Base-by-base conservation (phyloP, 352 stramenopile species). In the Phytophthora litchii region DNA sequence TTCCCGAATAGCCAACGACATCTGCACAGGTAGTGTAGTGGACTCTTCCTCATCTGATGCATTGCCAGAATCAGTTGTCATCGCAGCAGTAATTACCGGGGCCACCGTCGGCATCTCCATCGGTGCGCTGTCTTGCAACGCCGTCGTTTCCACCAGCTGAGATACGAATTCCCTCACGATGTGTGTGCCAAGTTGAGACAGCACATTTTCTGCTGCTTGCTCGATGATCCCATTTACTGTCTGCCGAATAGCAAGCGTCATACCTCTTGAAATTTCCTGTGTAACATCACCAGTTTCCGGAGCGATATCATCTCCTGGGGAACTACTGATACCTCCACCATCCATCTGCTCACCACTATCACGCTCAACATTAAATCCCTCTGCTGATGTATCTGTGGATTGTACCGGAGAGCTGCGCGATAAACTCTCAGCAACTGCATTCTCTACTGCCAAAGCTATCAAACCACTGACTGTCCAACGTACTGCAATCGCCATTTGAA, bases 401-500 rank as follows among this genome's bases (percentile, higher is more conserved):
- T 32, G 4, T 7, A 11, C 7, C 3, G 25, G 13, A 25, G 40
- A 23, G 6, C 21, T 45, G 3, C n/a, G 45, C 12, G 51, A n/a
- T 27, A 57, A 27, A 36, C 44, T 56, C 16, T 54, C 50, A 20
- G 47, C 19, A n/a, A 77, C 49, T 11, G 66, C 52, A 23, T 75
- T 72, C 27, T 78, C 66, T 14, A 78, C 62, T 23, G 67, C 70
- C 7, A 82, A 37, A n/a, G 66, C 63, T 36, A 85, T 67, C 37
- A 85, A 70, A 2, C 63, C 70, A 29, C 71, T 69, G 11, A 85
- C 67, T 10, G 70, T 70, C 48, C 57, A 72, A 35, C 70, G 61
- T 36, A 82, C 74, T 16, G 76, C 72, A 45, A 82, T 76, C n/a
- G 64, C 70, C 70, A 76, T 82, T 54, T 70, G 62, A 46, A 85